Conservation (phyloP, 2,329 filamentous ascomycete species). For the Colletotrichum siamense region DNA sequence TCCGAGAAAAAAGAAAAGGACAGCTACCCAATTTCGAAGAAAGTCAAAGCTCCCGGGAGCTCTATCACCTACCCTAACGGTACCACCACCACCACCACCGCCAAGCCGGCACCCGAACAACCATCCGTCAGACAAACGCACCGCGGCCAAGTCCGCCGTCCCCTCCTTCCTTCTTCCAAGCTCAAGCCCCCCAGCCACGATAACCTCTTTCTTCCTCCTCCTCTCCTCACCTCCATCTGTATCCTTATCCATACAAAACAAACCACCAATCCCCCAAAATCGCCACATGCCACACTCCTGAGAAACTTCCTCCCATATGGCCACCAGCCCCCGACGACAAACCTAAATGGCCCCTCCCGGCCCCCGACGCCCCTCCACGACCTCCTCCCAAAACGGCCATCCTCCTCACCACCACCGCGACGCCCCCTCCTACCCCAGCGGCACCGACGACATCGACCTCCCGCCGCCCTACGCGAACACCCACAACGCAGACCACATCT, state of each 20-base stretch:
- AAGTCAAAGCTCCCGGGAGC: background rate
- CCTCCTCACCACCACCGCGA: background rate
- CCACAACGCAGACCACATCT: slow-evolving; percentile 12
- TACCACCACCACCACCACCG: background rate
- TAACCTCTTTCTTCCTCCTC: background rate
- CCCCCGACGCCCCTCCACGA: slow-evolving; percentile 2
- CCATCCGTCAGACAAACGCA: background rate
- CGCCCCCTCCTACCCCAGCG: background rate
- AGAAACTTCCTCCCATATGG: slow-evolving; percentile 4
- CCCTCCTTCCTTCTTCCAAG: background rate
- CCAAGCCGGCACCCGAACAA: slow-evolving; percentile 1
- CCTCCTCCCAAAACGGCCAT: background rate
- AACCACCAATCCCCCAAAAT: background rate
- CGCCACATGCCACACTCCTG: background rate
- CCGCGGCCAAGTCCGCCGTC: background rate
- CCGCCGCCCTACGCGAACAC: background rate
- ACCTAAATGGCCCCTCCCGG: slow-evolving; percentile 1
- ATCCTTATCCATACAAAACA: background rate
- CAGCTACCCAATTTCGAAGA: background rate
- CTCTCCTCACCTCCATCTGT: background rate
- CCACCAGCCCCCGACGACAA: slow-evolving; percentile 1
- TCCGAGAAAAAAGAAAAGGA: background rate
- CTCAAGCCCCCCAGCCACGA: background rate
- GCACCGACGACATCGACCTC: background rate
- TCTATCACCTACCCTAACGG: background rate